Evolutionary conservation across 371 early-diverging fungal species (phyloP).

Genomic region (Apophysomyces sp.): DNA sequence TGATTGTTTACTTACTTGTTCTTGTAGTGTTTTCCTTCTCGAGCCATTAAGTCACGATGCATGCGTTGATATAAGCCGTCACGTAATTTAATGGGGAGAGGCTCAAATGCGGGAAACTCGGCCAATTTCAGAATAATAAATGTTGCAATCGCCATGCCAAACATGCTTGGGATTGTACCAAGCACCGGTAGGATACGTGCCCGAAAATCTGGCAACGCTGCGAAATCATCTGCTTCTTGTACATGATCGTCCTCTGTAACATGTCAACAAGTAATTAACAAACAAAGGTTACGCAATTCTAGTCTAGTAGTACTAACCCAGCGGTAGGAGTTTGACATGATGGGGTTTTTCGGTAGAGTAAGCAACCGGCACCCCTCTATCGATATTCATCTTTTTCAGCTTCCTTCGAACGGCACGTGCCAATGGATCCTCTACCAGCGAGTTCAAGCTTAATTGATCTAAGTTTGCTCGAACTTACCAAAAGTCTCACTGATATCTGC

Average conservation of each 20-base stretch:
- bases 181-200: conserved; percentile 86
- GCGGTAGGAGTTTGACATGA: conserved; percentile 76
- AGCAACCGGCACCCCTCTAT: conserved; percentile 80
- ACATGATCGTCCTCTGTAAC: conserved; percentile 73
- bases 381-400: conserved; percentile 70
- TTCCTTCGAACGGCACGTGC: conserved; percentile 81
- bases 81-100: conserved; percentile 80
- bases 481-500: conserved; percentile 92
- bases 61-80: conserved; percentile 71
- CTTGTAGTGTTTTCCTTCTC: conserved; percentile 56
- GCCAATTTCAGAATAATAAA: conserved; percentile 81
- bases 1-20: conserved; percentile 38
- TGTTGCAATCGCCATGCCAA: conserved; percentile 90
- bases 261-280: too few species aligned
- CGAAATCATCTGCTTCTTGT: conserved; percentile 83
- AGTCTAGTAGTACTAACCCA: conserved; percentile 32
- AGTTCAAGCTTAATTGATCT: neutral
- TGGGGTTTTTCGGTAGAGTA: conserved; percentile 91
- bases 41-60: conserved; percentile 69
- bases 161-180: conserved; percentile 91
- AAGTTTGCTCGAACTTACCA: conserved; percentile 50
- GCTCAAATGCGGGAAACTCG: conserved; percentile 70
- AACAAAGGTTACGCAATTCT: too few species aligned
- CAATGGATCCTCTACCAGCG: conserved; percentile 82
- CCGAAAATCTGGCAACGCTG: conserved; percentile 88